Evolutionary conservation across 495 filamentous ascomycete species (phyloP).

Genomic region (Thozetella sp.): DNA sequence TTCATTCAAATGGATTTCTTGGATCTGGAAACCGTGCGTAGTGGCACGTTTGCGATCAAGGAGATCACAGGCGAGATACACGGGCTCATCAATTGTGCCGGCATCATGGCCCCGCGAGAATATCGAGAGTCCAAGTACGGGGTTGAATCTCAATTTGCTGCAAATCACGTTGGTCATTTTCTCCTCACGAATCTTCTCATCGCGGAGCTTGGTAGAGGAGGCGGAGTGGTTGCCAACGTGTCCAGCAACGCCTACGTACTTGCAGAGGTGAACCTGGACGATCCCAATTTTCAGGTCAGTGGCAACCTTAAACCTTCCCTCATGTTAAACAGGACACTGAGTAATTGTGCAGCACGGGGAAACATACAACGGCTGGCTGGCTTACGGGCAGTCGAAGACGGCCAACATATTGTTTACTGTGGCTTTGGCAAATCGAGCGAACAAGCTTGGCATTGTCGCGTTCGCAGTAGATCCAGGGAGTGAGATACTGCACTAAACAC

Average conservation of each 20-base stretch:
- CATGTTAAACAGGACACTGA: not conserved
- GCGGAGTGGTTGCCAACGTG: not conserved
- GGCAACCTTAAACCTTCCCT: not conserved
- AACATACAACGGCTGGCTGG: not conserved
- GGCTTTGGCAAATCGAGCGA: not conserved
- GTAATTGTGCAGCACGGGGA: not conserved
- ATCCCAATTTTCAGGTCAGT: not conserved
- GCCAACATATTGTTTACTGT: not conserved
- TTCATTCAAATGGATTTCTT: slow-evolving; percentile 1
- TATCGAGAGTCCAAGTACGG: not conserved
- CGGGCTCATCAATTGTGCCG: slow-evolving; percentile 1
- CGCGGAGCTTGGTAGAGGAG: not conserved
- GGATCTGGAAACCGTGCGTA: not conserved
- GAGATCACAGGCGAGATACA: not conserved
- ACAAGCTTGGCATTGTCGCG: not conserved
- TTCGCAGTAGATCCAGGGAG: not conserved
- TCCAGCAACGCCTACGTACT: not conserved
- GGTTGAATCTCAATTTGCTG: not conserved
- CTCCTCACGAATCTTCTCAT: not conserved
- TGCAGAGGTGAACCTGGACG: not conserved
- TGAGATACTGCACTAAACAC: not conserved
- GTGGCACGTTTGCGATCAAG: not conserved
- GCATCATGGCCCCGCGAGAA: slow-evolving; percentile 5
- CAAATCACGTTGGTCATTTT: not conserved
- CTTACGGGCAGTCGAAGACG: not conserved